Evolutionary conservation across 2,329 filamentous ascomycete species (phyloP).

Genomic region (Fusarium irregulare): DNA sequence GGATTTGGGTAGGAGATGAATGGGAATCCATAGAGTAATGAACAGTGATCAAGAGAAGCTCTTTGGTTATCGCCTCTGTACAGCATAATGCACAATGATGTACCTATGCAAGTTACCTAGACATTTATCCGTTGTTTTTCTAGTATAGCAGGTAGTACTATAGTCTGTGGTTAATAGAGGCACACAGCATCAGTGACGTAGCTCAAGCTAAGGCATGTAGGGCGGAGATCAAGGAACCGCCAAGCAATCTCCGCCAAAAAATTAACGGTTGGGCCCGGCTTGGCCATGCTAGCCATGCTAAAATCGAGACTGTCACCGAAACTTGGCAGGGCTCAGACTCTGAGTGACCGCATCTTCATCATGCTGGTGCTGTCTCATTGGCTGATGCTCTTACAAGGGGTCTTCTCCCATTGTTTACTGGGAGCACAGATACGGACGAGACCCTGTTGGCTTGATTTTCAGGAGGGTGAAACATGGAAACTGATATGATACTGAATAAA

Average conservation of each 20-base stretch:
- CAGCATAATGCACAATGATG: not conserved
- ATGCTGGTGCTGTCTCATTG: constrained; percentile 20
- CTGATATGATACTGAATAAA: not conserved
- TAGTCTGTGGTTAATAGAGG: not conserved
- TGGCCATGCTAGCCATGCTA: constrained; percentile 24
- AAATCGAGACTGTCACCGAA: constrained; percentile 12
- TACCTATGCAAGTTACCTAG: not conserved
- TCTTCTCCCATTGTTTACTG: not conserved
- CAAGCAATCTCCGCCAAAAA: constrained; percentile 35
- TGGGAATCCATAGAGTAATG: constrained; percentile 12
- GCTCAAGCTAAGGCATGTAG: not conserved
- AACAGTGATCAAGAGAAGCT: not conserved
- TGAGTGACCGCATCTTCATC: constrained; percentile 23
- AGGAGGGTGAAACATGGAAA: constrained; percentile 9
- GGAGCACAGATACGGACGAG: not conserved
- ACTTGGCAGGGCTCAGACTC: constrained; percentile 27
- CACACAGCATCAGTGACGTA: constrained; percentile 27
- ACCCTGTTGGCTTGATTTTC: constrained; percentile 1
- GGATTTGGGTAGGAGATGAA: not conserved
- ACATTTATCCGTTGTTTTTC: not conserved
- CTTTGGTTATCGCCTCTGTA: not conserved
- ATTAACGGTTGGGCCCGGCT: constrained; percentile 36
- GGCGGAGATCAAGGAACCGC: constrained; percentile 17
- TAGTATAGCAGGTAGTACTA: not conserved
- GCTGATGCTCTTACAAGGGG: constrained; percentile 1